phyloP scores from a whole-genome alignment of 495 filamentous ascomycete species.

The Ramalina intermedia region DNA sequence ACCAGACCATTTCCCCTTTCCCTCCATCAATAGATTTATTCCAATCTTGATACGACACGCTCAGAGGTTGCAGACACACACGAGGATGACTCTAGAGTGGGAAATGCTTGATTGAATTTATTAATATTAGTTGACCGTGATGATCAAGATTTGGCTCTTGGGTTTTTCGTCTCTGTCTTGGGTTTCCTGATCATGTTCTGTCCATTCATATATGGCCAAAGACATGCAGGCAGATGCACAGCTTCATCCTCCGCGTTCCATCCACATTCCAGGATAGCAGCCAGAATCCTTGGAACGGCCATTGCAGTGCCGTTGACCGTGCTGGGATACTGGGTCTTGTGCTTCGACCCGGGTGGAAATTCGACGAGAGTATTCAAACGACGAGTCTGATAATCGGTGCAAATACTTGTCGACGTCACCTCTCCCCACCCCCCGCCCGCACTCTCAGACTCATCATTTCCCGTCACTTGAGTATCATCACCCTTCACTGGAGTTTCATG shows the following conservation, averaged over 20 bases:
- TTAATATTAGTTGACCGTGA: no score
- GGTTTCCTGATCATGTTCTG: slow-evolving; percentile 45
- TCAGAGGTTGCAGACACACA: not conserved
- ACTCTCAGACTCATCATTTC: no score
- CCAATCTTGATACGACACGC: not conserved
- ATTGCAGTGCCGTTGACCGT: slow-evolving; percentile 92
- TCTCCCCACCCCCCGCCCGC: slow-evolving; percentile 68
- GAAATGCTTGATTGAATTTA: no score
- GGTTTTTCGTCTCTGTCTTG: not conserved
- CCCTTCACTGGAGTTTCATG: slow-evolving; percentile 21
- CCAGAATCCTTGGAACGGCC: slow-evolving; percentile 78
- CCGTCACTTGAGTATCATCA: no score
- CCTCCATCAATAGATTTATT: no score
- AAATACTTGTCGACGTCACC: slow-evolving; percentile 78
- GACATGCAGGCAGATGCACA: slow-evolving; percentile 59
- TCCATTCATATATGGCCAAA: slow-evolving; percentile 74
- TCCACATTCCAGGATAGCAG: slow-evolving; percentile 84
- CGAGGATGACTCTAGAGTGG: not conserved
- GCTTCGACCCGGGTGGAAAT: slow-evolving; percentile 9
- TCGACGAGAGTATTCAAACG: slow-evolving; percentile 58
- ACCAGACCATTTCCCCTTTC: not conserved
- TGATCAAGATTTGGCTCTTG: no score
- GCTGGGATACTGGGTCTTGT: slow-evolving; percentile 46
- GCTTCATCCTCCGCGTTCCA: slow-evolving; percentile 54
- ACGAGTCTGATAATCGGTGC: slow-evolving; percentile 86